phyloP scores from a whole-genome alignment of 495 filamentous ascomycete species.

The Staphylotrichum longicolle region DNA sequence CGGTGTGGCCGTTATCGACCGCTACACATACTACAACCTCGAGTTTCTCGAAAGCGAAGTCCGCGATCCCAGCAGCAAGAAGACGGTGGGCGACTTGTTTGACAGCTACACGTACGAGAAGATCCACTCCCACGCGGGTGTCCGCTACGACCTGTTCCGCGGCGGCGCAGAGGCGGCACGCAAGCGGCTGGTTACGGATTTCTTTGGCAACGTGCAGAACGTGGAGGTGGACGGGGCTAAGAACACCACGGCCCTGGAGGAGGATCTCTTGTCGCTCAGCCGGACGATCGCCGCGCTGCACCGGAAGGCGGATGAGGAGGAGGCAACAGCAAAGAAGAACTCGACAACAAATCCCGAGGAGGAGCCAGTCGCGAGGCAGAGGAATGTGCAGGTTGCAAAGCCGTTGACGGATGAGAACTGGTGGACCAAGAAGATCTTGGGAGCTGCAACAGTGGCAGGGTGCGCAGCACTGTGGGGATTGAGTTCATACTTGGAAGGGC shows the following conservation, averaged over 20 bases:
- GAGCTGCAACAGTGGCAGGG: constrained; percentile 61
- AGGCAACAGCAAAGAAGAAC: constrained; percentile 34
- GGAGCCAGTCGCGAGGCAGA: constrained; percentile 37
- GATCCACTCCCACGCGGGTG: constrained; percentile 89
- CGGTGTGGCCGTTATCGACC: constrained; percentile 95
- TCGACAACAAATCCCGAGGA: constrained; percentile 34
- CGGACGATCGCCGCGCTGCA: constrained; percentile 60
- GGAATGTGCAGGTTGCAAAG: constrained; percentile 52
- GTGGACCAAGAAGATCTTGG: constrained; percentile 68
- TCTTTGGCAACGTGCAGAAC: constrained; percentile 97
- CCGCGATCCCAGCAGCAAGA: constrained; percentile 73
- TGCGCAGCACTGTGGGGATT: constrained; percentile 67
- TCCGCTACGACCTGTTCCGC: constrained; percentile 87
- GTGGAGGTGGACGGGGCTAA: constrained; percentile 74
- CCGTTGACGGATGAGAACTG: constrained; percentile 63
- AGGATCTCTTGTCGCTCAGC: constrained; percentile 67
- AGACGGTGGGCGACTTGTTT: constrained; percentile 88
- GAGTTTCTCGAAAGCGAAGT: constrained; percentile 94
- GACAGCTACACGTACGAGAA: constrained; percentile 92
- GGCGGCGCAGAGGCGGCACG: constrained; percentile 72
- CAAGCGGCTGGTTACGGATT: constrained; percentile 81
- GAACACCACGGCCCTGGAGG: constrained; percentile 57
- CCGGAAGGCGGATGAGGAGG: constrained; percentile 49
- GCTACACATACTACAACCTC: constrained; percentile 97
- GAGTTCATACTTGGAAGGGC: constrained; percentile 51